Conservation (phyloP, 768 basidiomycete species). For the Cyclocybe cylindracea region DNA sequence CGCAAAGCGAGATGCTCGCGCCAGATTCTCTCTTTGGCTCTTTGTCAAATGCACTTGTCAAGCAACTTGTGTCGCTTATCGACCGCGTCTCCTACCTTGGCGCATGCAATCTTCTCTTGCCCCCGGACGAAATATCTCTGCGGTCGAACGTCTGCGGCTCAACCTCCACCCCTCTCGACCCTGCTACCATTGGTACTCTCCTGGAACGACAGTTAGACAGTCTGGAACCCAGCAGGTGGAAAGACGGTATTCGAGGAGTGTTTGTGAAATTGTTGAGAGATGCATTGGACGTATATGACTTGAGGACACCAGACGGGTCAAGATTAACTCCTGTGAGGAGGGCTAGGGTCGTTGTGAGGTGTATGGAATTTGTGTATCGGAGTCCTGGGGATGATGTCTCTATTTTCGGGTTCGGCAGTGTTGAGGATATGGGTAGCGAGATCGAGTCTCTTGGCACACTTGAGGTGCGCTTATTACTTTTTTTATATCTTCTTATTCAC, state of each 20-base stretch:
- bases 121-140: constrained; percentile 51
- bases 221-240: constrained; percentile 57
- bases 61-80: constrained; percentile 60
- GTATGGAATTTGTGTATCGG: constrained; percentile 54
- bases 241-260: constrained; percentile 49
- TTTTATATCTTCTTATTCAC: not conserved
- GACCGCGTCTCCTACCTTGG: constrained; percentile 70
- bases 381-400: constrained; percentile 24
- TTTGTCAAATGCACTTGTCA: constrained; percentile 36
- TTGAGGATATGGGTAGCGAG: constrained; percentile 40
- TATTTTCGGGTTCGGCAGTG: constrained; percentile 25
- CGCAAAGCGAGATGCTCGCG: constrained; percentile 28
- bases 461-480: constrained; percentile 37
- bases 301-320: constrained; percentile 12
- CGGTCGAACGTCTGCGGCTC: constrained; percentile 11
- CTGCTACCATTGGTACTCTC: constrained; percentile 49
- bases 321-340: constrained; percentile 53
- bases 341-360: constrained; percentile 54
- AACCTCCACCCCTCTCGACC: constrained; percentile 15
- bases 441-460: constrained; percentile 39
- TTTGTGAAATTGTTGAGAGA: constrained; percentile 47
- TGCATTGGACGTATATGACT: constrained; percentile 49
- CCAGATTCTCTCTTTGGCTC: constrained; percentile 38
- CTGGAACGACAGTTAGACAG: constrained; percentile 62
- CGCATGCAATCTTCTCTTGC: constrained; percentile 63